Evolutionary conservation across 768 basidiomycete species (phyloP).

Genomic region (Trametes cubensis): DNA sequence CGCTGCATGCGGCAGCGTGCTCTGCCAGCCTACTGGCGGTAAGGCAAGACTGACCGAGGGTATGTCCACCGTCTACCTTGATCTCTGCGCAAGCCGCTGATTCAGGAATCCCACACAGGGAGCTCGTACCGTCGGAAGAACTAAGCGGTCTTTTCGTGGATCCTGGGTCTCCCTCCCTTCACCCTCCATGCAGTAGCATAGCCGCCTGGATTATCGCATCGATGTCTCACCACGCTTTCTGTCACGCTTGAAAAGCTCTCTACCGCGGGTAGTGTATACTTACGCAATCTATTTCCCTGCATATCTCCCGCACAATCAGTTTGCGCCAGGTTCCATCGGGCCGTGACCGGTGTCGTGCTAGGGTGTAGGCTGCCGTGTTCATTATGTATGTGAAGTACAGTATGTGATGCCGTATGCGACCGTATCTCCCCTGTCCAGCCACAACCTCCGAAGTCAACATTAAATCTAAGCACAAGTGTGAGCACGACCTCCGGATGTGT

Average conservation of each 20-base stretch:
- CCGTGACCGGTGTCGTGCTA: neutral
- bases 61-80: conserved; percentile 46
- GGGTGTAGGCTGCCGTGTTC: neutral
- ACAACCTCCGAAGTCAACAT: too few species aligned
- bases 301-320: conserved; percentile 15
- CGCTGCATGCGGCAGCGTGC: conserved; percentile 86
- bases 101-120: conserved; percentile 49
- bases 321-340: conserved; percentile 1
- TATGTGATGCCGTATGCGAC: conserved; percentile 7
- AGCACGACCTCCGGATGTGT: too few species aligned
- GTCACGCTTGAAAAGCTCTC: conserved; percentile 25
- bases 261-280: conserved; percentile 28
- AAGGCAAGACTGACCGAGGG: conserved; percentile 98
- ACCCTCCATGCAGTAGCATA: conserved; percentile 23
- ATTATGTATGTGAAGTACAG: conserved; percentile 11
- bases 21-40: conserved; percentile 99
- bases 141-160: conserved; percentile 38
- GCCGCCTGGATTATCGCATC: conserved; percentile 19
- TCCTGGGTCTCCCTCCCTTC: conserved; percentile 14
- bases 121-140: conserved; percentile 98
- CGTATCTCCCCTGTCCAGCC: neutral
- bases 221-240: conserved; percentile 24
- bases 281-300: conserved; percentile 22
- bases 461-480: too few species aligned
- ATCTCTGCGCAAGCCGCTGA: conserved; percentile 12